Evolutionary conservation across 768 basidiomycete species (phyloP).

Genomic region (Mycena haematopus): DNA sequence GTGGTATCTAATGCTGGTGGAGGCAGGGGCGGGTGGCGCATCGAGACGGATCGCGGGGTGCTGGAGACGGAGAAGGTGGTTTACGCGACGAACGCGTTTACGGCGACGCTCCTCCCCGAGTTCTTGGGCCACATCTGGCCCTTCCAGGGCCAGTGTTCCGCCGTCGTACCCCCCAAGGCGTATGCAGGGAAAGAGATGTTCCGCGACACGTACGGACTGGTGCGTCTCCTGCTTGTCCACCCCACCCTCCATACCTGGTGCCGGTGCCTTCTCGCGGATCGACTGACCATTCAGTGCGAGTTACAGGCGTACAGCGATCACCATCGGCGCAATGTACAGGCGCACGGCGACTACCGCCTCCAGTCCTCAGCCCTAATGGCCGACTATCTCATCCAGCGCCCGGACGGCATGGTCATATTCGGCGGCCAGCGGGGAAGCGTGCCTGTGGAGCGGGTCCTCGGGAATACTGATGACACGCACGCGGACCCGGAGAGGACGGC

Average conservation of each 20-base stretch:
- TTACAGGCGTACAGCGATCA: slow-evolving; percentile 22
- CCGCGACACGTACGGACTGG: slow-evolving; percentile 25
- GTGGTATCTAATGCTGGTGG: slow-evolving; percentile 2
- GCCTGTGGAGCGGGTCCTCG: slow-evolving; percentile 25
- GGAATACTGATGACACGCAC: slow-evolving; percentile 32
- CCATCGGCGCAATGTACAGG: slow-evolving; percentile 12
- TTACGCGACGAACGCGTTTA: slow-evolving; percentile 55
- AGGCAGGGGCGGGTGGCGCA: slow-evolving; percentile 27
- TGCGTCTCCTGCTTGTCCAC: neutral
- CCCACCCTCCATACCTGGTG: too few relatives aligned
- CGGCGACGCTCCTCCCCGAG: slow-evolving; percentile 44
- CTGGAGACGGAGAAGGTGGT: slow-evolving; percentile 44
- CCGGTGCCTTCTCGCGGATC: neutral
- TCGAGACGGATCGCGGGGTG: slow-evolving; percentile 44
- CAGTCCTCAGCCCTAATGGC: slow-evolving; percentile 35
- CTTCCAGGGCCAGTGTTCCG: slow-evolving; percentile 32
- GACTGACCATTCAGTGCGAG: neutral
- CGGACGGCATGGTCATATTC: slow-evolving; percentile 34
- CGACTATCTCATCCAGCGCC: slow-evolving; percentile 36
- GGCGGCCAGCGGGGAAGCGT: slow-evolving; percentile 31
- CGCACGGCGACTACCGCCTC: slow-evolving; percentile 30
- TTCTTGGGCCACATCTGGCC: slow-evolving; percentile 34
- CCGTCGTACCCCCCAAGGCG: slow-evolving; percentile 32
- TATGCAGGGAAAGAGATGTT: slow-evolving; percentile 32
- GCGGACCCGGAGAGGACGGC: slow-evolving; percentile 32